These are phyloP conservation scores for Yarrowia divulgata DNA, from an alignment of 805 yeast genomes.

Conservation along the genomic window DNA sequence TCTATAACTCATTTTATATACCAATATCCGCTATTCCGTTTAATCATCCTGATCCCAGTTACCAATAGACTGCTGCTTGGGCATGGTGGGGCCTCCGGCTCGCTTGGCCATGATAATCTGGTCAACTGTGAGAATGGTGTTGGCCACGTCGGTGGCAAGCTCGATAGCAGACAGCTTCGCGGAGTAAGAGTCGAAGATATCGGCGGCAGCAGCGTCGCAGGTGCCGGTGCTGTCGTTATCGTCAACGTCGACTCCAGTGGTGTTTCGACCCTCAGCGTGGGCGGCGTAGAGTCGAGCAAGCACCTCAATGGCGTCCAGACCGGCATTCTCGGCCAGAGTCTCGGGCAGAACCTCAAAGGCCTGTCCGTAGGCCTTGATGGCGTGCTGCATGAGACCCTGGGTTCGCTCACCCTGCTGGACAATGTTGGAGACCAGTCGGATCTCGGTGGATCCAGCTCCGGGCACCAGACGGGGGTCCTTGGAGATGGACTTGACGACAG, in stretches of 20 bases:
- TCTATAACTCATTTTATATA: conserved; percentile 36
- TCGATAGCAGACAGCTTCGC: conserved; percentile 86
- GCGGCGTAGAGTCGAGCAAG: conserved; percentile 88
- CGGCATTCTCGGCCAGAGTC: conserved; percentile 92
- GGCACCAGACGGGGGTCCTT: conserved; percentile 83
- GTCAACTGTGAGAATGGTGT: conserved; percentile 88
- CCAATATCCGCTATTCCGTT: conserved; percentile 31
- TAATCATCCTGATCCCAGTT: conserved; percentile 96
- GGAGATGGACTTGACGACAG: conserved; percentile 86
- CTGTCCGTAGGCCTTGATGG: conserved; percentile 90
- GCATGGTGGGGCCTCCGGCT: conserved; percentile 97
- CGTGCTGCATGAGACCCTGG: conserved; percentile 90
- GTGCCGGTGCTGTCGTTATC: conserved; percentile 60
- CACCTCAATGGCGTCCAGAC: conserved; percentile 88
- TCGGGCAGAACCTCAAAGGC: conserved; percentile 96
- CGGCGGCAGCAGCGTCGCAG: conserved; percentile 70
- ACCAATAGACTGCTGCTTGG: conserved; percentile 84
- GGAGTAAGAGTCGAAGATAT: conserved; percentile 79
- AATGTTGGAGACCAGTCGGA: conserved; percentile 80
- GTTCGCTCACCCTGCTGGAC: conserved; percentile 90
- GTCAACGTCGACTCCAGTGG: conserved; percentile 79
- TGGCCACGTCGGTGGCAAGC: conserved; percentile 95
- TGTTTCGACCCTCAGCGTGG: conserved; percentile 62
- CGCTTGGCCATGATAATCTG: conserved; percentile 99
- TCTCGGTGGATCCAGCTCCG: conserved; percentile 96